Evolutionary conservation across 129 eudicot genomes (phyloP).

Genomic region (Pseudognaphalium luteoalbum): DNA sequence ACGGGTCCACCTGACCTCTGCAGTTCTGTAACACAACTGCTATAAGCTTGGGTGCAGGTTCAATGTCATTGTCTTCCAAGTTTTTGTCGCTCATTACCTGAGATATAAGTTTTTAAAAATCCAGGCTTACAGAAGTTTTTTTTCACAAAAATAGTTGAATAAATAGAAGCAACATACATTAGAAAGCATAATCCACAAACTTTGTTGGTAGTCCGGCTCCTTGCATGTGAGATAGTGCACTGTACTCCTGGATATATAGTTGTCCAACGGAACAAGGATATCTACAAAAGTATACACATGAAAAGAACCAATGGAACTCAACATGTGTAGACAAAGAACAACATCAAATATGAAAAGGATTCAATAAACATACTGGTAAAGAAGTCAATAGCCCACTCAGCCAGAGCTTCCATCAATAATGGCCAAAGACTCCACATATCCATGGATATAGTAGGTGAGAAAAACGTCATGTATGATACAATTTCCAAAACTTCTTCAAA

Average conservation of each 20-base stretch:
- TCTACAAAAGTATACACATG: conserved; percentile 39
- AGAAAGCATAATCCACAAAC: conserved; percentile 90
- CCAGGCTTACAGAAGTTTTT: neutral
- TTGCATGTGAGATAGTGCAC: conserved; percentile 76
- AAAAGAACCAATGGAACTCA: neutral
- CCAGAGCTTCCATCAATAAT: conserved; percentile 76
- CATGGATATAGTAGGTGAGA: conserved; percentile 88
- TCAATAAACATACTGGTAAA: conserved; percentile 65
- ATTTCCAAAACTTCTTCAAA: conserved; percentile 94
- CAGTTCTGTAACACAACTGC: conserved; percentile 87
- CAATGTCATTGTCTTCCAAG: conserved; percentile 90
- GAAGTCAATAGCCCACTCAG: conserved; percentile 97
- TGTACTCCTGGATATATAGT: conserved; percentile 85
- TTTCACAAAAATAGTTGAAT: neutral
- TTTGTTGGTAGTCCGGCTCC: conserved; percentile 96
- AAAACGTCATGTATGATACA: conserved; percentile 92
- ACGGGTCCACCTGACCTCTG: conserved; percentile 88
- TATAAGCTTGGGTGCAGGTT: conserved; percentile 97
- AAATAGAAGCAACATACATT: conserved; percentile 46
- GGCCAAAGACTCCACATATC: conserved; percentile 99
- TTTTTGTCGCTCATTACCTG: conserved; percentile 85
- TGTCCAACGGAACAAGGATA: conserved; percentile 90
- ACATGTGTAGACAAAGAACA: neutral
- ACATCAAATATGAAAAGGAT: neutral
- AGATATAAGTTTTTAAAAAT: neutral